These are phyloP conservation scores for Ogataea henricii DNA, from an alignment of 805 yeast species.

Conservation along the genomic window DNA sequence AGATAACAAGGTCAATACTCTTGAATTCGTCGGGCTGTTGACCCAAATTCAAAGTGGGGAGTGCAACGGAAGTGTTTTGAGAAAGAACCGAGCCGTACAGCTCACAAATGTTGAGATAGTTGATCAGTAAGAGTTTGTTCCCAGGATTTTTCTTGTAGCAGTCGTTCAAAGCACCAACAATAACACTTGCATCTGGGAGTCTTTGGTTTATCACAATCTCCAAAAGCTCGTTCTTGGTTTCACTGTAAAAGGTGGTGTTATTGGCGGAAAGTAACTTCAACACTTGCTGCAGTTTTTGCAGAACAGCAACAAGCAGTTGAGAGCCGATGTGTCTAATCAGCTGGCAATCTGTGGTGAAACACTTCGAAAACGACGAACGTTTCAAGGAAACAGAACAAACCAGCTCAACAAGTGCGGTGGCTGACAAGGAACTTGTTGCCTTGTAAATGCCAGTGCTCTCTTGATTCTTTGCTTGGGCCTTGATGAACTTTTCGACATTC, in stretches of 20 bases:
- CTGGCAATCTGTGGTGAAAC: constrained; percentile 50
- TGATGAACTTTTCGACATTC: constrained; percentile 22
- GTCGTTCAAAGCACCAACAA: constrained; percentile 47
- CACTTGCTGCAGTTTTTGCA: constrained; percentile 54
- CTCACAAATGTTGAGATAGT: constrained; percentile 44
- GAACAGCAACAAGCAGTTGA: constrained; percentile 55
- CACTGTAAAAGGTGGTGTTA: constrained; percentile 16
- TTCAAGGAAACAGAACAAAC: constrained; percentile 68
- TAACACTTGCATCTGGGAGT: constrained; percentile 53
- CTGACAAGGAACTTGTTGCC: constrained; percentile 6
- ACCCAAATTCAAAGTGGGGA: constrained; percentile 29
- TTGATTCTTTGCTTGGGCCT: constrained; percentile 8
- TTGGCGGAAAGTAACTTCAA: constrained; percentile 24
- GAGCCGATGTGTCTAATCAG: constrained; percentile 65
- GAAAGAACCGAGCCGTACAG: constrained; percentile 25
- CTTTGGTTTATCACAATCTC: constrained; percentile 26
- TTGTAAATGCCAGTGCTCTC: constrained; percentile 2
- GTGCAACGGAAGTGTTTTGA: constrained; percentile 18
- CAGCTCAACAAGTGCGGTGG: constrained; percentile 48
- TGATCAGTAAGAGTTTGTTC: constrained; percentile 48
- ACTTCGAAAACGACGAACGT: constrained; percentile 55
- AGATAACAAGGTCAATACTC: constrained; percentile 57
- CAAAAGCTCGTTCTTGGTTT: constrained; percentile 23
- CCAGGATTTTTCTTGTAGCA: constrained; percentile 37
- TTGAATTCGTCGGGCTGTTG: constrained; percentile 36